Base-by-base conservation (phyloP, 1,284 basidiomycete genomes). In the Acaromyces ingoldii region DNA sequence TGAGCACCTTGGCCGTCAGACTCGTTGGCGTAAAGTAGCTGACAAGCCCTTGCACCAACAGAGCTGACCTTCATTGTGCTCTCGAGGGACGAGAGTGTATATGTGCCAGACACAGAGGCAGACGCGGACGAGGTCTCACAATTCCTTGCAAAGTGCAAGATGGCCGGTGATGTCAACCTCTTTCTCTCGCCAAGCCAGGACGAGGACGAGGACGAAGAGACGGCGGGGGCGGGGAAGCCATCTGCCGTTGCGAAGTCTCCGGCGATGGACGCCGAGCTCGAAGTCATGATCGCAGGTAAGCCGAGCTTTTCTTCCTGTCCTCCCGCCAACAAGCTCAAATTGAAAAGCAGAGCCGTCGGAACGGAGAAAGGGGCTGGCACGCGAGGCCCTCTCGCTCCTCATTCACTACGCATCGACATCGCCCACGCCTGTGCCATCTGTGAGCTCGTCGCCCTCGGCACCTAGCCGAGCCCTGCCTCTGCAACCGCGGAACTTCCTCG, bases 91-190 rank as follows among this genome's bases (percentile, higher is more conserved):
- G 39, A 38, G 5, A 43, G 9, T 6, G 17, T 15, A 1, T 44
- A 29, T 10, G 4, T 26, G 28, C 11, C 42, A 38, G n/a, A 28
- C n/a, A 28, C 29, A 13, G 53, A 37, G 31, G 40, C 25, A 11
- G 28, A 54, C 6, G 1, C 40, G 56, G 38, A 24, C 39, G 10
- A 76, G 78, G 49, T 57, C 10, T 49, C 63, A n/a, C 52, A 72
- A 4, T n/a, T n/a, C n/a, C n/a, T n/a, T n/a, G n/a, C n/a, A n/a
- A 79, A 84, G 21, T 81, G 29, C 11, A 47, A 80, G 9, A 92
- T 95, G 91, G 80, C 89, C 13, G 92, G 92, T 28, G 91, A 96
- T 71, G 89, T 92, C 36, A 96, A 96, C 72, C 77, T 95, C 25
- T 95, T 96, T 75, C 77, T 95, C 51, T 57, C 62, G 10, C 22